Evolutionary conservation across 805 yeast genomes (phyloP).

Genomic region (Pichia nakasei): DNA sequence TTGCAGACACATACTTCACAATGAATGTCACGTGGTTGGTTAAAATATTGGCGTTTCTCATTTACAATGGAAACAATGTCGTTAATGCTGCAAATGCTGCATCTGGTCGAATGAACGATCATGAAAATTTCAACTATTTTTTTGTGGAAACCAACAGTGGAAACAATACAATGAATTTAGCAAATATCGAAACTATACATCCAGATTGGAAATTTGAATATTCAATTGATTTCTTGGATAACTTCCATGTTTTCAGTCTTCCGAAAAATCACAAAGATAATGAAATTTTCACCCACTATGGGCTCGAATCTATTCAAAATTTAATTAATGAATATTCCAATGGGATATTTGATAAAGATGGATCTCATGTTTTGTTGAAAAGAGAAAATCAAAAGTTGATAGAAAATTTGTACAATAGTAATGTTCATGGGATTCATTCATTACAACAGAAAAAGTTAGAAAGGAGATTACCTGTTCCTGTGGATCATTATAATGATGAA

Average conservation of each 20-base stretch:
- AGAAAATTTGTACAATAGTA: conserved; percentile 23
- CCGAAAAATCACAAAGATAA: conserved; percentile 29
- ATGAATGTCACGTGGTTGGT: not conserved
- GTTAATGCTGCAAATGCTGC: not conserved
- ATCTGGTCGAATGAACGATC: not conserved
- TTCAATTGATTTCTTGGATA: conserved; percentile 47
- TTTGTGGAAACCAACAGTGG: conserved; percentile 1
- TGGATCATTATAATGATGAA: not conserved
- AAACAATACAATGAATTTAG: not conserved
- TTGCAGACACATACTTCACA: not conserved
- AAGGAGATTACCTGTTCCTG: conserved; percentile 51
- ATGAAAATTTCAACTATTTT: conserved; percentile 7
- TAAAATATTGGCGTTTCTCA: not conserved
- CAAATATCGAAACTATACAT: conserved; percentile 30
- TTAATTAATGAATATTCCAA: conserved; percentile 5
- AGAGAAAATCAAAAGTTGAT: conserved; percentile 17
- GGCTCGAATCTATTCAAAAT: not conserved
- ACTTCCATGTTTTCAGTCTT: conserved; percentile 61
- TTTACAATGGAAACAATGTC: not conserved
- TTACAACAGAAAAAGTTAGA: conserved; percentile 45
- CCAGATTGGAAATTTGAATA: conserved; percentile 54
- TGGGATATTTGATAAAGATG: conserved; percentile 18
- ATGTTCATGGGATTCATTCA: conserved; percentile 43
- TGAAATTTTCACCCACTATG: conserved; percentile 28
- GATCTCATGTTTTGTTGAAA: not conserved